Evolutionary conservation across 1,284 basidiomycete genomes (phyloP), one percentile per base, ranked within the genome.

Genomic region (Trametes hirsuta): DNA sequence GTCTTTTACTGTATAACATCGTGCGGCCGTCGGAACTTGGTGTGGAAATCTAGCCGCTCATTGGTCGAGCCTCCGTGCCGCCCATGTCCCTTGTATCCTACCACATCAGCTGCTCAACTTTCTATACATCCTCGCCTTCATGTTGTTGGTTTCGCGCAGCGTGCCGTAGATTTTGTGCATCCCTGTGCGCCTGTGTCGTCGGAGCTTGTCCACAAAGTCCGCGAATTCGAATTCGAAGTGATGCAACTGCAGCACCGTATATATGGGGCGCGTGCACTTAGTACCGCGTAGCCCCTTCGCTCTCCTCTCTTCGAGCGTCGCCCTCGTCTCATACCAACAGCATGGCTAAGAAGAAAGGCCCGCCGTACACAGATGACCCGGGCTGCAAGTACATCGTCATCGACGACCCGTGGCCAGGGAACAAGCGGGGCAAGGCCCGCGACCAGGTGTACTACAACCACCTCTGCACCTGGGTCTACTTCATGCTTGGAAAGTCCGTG

Each of bases 331-430:
- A 8, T 30, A 30, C 30, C 30, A 30, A 4, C 8, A 5, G 8
- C 4, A 53, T 53, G 51, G 41, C 51, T 10, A 58, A 58, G 56
- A 68, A 68, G 56, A 70, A 69, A 55, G 69, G 67, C 6, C 69
- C 69, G 18, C 70, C 69, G n/a, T 73, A 73, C 57, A 55, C 55
- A 10, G 71, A 74, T 39, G 67, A 71, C 52, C 72, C 70, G 0
- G 68, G 62, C 15, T 71, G 68, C 62, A 70, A 68, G 58, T 72
- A 68, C 40, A 61, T 74, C 45, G 71, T 72, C n/a, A 67, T 74
- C 52, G 66, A 68, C 37, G 64, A 69, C 53, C 72, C 72, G 10
- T 74, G 71, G 71, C 71, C 71, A 9, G 69, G 67, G 2, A 50
- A 64, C 54, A 55, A 50, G 53, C 45, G 47, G 5, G 68, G 68